Evolutionary conservation across 345 rosid species (phyloP).

Genomic region (Eucalyptus globulus): DNA sequence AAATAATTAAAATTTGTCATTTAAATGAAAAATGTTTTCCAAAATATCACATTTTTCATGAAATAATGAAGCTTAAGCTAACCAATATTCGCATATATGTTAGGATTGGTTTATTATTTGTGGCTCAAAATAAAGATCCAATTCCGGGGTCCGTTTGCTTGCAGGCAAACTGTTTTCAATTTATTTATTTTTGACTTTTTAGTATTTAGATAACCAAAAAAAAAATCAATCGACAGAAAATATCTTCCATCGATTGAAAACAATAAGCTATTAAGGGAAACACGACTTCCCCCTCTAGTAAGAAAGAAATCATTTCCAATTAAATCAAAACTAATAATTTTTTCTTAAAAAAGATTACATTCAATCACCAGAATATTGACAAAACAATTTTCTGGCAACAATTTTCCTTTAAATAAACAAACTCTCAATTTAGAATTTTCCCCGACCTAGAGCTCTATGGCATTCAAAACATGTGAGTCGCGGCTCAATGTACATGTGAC

Average conservation of each 20-base stretch:
- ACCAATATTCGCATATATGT: background rate
- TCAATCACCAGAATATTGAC: background rate
- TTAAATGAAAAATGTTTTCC: too few species aligned
- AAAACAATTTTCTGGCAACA: background rate
- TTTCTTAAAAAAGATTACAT: too few species aligned
- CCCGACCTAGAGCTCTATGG: rapidly evolving
- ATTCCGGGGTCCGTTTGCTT: background rate
- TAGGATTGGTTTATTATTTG: background rate
- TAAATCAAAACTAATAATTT: too few species aligned
- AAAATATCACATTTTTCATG: too few species aligned
- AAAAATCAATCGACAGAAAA: too few species aligned
- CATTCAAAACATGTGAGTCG: background rate
- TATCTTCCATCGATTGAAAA: too few species aligned
- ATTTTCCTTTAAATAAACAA: too few species aligned
- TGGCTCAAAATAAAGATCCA: background rate
- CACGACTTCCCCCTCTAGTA: too few species aligned
- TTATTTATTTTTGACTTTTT: too few species aligned
- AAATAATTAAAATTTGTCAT: too few species aligned
- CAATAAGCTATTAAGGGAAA: background rate
- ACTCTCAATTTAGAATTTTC: background rate
- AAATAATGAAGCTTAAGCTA: too few species aligned
- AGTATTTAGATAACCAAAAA: too few species aligned
- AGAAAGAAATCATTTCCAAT: background rate
- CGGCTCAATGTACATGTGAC: background rate
- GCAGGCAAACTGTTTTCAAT: rapidly evolving